Base-by-base conservation (phyloP, 192 early-diverging fungal species). In the Entomortierella parvispora region DNA sequence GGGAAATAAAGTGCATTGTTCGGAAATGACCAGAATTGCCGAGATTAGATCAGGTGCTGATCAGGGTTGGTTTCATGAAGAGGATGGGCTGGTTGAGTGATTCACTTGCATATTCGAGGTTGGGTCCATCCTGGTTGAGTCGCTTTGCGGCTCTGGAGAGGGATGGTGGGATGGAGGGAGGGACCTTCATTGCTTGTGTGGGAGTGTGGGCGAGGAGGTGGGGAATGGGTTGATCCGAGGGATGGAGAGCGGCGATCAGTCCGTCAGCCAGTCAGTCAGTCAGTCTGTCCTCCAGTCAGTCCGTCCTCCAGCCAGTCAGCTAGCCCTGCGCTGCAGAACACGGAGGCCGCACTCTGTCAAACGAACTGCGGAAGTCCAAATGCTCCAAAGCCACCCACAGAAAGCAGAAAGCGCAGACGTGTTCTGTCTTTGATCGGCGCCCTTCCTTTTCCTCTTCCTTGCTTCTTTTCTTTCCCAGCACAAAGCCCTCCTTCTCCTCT, bases 31-130 rank as follows among this genome's bases (percentile, higher is more conserved):
- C 3, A 32, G 18, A 26, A 42, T 44, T 14, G 5, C 0, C 23
- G 9, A 52, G 25, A 5, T 15, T 4, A 43, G 17, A 50, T 22
- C 22, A 22, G 47, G 18, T n/a, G 15, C 20, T 11, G 22, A 4
- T 11, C 26, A 3, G 15, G 53, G 53, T 6, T 42, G 23, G 43
- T 42, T 29, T 45, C 15, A 42, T 12, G 42, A 28, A 11, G 12
- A 26, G 20, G 11, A 0, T n/a, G n/a, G 22, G 25, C 37, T 43
- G 56, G 1, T 42, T 4, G 57, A 43, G 57, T 14, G 26, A 28
- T 28, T 59, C 22, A 52, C 37, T 75, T 75, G 57, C 74, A 57
- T 68, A 77, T 58, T 77, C 74, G 29, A 77, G 74, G 33, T 64
- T 68, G 22, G 74, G 74, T 29, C 74, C 74, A 32, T 68, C 74